Evolutionary conservation across 805 yeast genomes (phyloP), one percentile per base, ranked within the genome.

Genomic region (Candida boleticola): DNA sequence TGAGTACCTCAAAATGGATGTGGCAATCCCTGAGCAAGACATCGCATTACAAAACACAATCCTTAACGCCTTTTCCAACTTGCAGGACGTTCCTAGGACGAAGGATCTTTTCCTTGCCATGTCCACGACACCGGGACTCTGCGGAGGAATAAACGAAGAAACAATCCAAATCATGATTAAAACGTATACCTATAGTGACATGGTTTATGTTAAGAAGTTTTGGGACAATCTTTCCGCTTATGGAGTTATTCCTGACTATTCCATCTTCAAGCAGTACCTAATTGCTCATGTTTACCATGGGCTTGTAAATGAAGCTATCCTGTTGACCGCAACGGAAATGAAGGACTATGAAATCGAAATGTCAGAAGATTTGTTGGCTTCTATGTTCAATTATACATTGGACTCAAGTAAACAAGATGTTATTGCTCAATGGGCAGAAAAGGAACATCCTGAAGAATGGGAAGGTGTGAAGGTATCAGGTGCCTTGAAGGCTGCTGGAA

Each of bases 211-310:
- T 5, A 76, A 74, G 43, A 68, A 74, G 33, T 76, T 83, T 33
- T 86, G 89, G 84, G 69, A 74, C 40, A 75, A 75, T 43, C 57
- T 85, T 20, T 74, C 83, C 1, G 65, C 65, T 30, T 79, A 70
- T 50, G 76, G 74, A 0, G 60, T 85, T 4, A 48, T 68, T 10
- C 86, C 87, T 0, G 72, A 76, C 44, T 61, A 72, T 27, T 69
- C 69, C 7, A 71, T 82, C 26, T 75, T 73, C 54, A 73, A 71
- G 31, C 88, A 83, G 55, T 82, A 77, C 51, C 58, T 86, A 26
- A 76, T 83, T 43, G 86, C 89, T 0, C 82, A 84, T 55, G 83
- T 85, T 45, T 82, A 82, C 50, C 80, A 80, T 54, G 89, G 84
- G 6, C 64, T 73, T 36, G 74, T 71, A 29, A 73, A 72, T 7